Base-by-base conservation (phyloP, 1,284 basidiomycete genomes). In the Phlebopus sp. region DNA sequence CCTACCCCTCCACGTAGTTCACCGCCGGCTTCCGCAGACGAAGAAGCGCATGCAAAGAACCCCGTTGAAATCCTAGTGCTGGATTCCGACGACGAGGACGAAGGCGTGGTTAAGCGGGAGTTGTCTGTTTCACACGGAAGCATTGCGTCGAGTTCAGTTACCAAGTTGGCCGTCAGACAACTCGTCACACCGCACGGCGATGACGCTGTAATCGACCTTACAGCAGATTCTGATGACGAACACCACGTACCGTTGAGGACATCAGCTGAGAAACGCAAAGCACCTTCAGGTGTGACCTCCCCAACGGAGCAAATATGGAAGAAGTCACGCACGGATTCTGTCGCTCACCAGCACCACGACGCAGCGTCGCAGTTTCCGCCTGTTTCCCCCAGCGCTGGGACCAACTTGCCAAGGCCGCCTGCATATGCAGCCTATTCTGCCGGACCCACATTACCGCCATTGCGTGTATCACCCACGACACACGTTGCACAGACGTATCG, bases 71-170 rank as follows among this genome's bases (percentile, higher is more conserved):
- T 92, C n/a, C 70, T 90, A 47, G 73, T 86, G 17, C 62, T 89
- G 44, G 88, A 90, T 57, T 90, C 88, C 2, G 90, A 84, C 53
- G 78, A 79, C 37, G 81, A 88, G 46, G 84, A 86, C 35, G 85
- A 91, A 59, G 79, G 81, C 4, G 74, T 79, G 45, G 86, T 89
- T 23, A 88, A 87, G 61, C 73, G 81, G 53, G 84, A 88, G 58
- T 63, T 88, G 32, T 86, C 84, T 4, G 77, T 81, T 14, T 81
- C 82, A 3, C 73, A 75, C 49, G 70, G 69, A 14, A 72, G 70
- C 50, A 65, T 70, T 19, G 72, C 75, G 14, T 74, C 74, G 50
- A 64, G 63, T 41, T 52, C 64, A n/a, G 32, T 58, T 49, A 50
- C 54, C 36, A 66, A 61, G 42, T 10, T 40, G 14, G 42, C 52